Percentiles rank a stretch among this genome's conserved stretches.
phyloP scores from a whole-genome alignment of 345 rosid species.

The Melaleuca quinquenervia region DNA sequence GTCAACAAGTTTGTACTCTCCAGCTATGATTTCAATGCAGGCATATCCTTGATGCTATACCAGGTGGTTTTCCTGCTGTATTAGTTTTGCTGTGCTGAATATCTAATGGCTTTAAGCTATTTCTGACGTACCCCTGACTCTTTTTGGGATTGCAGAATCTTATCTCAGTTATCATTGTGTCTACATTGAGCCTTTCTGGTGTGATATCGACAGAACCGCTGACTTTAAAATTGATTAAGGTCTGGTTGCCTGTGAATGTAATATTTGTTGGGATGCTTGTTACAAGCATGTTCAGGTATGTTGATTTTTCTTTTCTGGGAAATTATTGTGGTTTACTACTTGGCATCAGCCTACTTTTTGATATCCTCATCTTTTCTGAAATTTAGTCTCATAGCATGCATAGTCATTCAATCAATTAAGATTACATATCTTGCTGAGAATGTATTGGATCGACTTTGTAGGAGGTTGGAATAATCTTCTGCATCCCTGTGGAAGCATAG shows the following conservation, averaged over 20 bases:
- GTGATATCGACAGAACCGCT: constrained; percentile 79
- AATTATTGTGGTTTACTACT: neutral
- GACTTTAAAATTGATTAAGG: constrained; percentile 72
- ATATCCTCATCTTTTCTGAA: neutral
- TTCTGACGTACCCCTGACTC: neutral
- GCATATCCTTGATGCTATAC: constrained; percentile 88
- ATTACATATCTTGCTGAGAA: neutral
- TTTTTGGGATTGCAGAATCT: constrained; percentile 61
- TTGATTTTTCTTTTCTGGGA: neutral
- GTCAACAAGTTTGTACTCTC: constrained; percentile 94
- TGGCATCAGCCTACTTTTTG: neutral
- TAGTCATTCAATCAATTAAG: neutral
- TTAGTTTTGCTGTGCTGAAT: neutral
- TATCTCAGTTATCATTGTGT: constrained; percentile 77
- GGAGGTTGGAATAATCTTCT: neutral
- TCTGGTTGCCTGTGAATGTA: constrained; percentile 92
- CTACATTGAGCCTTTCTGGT: constrained; percentile 53
- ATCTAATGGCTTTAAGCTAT: neutral
- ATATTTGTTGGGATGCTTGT: constrained; percentile 97
- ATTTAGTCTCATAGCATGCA: neutral
- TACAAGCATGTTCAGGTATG: constrained; percentile 99
- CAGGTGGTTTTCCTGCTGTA: constrained; percentile 44
- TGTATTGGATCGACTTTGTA: neutral
- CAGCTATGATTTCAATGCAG: constrained; percentile 87
- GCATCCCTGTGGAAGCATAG: neutral